Base-by-base conservation (phyloP, 148 eudicot genomes). In the Arbutus unedo region DNA sequence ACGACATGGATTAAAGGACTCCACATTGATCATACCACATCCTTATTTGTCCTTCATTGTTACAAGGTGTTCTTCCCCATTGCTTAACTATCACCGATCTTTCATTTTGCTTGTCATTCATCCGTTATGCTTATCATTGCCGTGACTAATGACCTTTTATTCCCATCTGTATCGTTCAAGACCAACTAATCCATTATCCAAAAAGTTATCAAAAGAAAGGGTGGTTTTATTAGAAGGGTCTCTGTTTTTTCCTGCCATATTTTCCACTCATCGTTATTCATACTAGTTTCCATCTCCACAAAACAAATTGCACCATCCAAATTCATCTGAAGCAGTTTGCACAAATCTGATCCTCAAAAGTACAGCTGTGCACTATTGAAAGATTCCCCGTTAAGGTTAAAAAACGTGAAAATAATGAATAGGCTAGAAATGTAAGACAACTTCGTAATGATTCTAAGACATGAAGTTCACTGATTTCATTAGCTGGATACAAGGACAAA, bases 311-410 rank as follows among this genome's bases (percentile, higher is more conserved):
- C 15, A 66, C 71, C 71, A 60, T 14, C 55, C 66, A 21, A 60
- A 62, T 79, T 21, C 7, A 23, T 62, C 73, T 5, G 11, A 23
- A 62, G 53, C 55, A 79, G 43, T 79, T 60, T 14, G n/a, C 81
- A 79, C 55, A 68, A 62, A 60, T 45, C 81, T 21, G 38, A 79
- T 45, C 67, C 38, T 60, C 31, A 18, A 59, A 78, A 50, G 14
- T n/a, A 60, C 70, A 41, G 54, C 9, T 44, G 43, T 13, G 47
- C 5, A 57, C 43, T 44, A 5, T 59, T 57, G 81, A 78, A 78
- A 78, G 41, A 43, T 57, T 44, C 19, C 19, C 25, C 19, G 43
- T 64, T 9, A n/a, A 60, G 25, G 44, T 23, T 18, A 60, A 16
- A 45, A 64, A 56, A 56, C 56, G 81, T 59, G 41, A 23, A 21